Evolutionary conservation across 2,329 filamentous ascomycete species (phyloP).

Genomic region (Nannizziopsis arthrosporioides): DNA sequence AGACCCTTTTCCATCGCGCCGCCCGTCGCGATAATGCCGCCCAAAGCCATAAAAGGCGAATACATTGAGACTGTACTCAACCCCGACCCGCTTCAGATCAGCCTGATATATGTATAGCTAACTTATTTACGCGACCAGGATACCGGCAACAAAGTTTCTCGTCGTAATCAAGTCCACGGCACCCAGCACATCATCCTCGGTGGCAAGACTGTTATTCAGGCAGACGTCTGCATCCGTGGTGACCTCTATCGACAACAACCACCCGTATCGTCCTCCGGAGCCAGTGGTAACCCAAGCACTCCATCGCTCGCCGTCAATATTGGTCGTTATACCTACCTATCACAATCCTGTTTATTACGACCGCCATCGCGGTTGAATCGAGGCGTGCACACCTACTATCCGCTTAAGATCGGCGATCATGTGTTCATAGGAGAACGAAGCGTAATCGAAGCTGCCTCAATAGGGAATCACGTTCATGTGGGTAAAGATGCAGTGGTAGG

Average conservation of each 20-base stretch:
- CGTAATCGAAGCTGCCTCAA: conserved; percentile 68
- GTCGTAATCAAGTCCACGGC: conserved; percentile 80
- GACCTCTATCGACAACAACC: conserved; percentile 57
- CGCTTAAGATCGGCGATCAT: conserved; percentile 86
- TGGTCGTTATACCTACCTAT: conserved; percentile 83
- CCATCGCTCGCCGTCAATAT: conserved; percentile 57
- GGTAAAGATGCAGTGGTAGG: conserved; percentile 66
- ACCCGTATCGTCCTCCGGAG: conserved; percentile 25
- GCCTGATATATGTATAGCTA: neutral
- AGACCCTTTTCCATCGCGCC: too few relatives aligned
- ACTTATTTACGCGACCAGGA: conserved; percentile 46
- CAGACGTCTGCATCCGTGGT: conserved; percentile 85
- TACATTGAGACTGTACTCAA: conserved; percentile 83
- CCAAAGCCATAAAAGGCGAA: conserved; percentile 70
- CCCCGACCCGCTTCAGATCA: neutral
- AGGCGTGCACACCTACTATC: conserved; percentile 54
- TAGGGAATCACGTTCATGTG: conserved; percentile 79
- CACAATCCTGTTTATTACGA: conserved; percentile 62
- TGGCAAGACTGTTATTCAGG: conserved; percentile 90
- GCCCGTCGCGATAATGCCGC: conserved; percentile 48
- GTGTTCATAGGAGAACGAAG: conserved; percentile 71
- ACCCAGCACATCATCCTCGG: conserved; percentile 97
- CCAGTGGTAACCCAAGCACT: conserved; percentile 20
- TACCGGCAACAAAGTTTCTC: conserved; percentile 95
- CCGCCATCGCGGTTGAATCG: conserved; percentile 75